A percentile compares a stretch with the other conserved stretches of the same genome.
Evolutionary conservation across 1,139 yeast species (phyloP).

Genomic region (Schizosaccharomyces versatilis): DNA sequence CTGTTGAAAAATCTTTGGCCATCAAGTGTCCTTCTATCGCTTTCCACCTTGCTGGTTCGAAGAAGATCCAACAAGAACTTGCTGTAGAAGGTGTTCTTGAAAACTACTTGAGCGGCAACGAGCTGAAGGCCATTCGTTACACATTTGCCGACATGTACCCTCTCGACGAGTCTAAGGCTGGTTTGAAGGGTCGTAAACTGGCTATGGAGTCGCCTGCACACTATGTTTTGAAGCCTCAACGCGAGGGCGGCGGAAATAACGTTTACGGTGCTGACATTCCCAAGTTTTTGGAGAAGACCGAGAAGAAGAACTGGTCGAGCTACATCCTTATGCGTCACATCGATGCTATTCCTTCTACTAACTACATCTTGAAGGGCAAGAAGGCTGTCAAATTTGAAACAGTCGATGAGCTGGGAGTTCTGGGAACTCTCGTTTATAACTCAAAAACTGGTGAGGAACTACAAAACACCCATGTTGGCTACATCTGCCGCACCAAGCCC

Average conservation of each 20-base stretch:
- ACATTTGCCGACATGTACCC: slow-evolving; percentile 81
- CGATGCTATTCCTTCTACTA: slow-evolving; percentile 44
- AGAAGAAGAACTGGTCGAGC: slow-evolving; percentile 66
- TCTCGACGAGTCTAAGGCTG: slow-evolving; percentile 43
- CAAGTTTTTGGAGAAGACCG: slow-evolving; percentile 33
- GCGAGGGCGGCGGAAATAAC: slow-evolving; percentile 93
- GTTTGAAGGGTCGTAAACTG: slow-evolving; percentile 38
- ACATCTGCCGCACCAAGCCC: slow-evolving; percentile 70
- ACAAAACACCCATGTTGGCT: slow-evolving; percentile 53
- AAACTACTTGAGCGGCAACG: slow-evolving; percentile 25
- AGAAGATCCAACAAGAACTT: slow-evolving; percentile 73
- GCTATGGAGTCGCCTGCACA: slow-evolving; percentile 47
- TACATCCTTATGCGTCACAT: slow-evolving; percentile 87
- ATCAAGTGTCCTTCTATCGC: slow-evolving; percentile 77
- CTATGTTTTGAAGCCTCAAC: slow-evolving; percentile 80
- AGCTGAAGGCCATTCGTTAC: slow-evolving; percentile 17
- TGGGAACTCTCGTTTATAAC: slow-evolving; percentile 63
- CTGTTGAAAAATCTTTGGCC: slow-evolving; percentile 52
- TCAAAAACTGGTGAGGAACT: slow-evolving; percentile 24
- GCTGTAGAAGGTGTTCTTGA: slow-evolving; percentile 32
- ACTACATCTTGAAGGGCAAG: slow-evolving; percentile 49
- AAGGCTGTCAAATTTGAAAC: slow-evolving; percentile 43
- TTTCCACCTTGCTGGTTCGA: slow-evolving; percentile 80
- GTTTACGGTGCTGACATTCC: slow-evolving; percentile 74
- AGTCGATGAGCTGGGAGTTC: slow-evolving; percentile 74